Evolutionary conservation across 2,329 filamentous ascomycete species (phyloP).

Genomic region (Apiospora rasikravindrae): DNA sequence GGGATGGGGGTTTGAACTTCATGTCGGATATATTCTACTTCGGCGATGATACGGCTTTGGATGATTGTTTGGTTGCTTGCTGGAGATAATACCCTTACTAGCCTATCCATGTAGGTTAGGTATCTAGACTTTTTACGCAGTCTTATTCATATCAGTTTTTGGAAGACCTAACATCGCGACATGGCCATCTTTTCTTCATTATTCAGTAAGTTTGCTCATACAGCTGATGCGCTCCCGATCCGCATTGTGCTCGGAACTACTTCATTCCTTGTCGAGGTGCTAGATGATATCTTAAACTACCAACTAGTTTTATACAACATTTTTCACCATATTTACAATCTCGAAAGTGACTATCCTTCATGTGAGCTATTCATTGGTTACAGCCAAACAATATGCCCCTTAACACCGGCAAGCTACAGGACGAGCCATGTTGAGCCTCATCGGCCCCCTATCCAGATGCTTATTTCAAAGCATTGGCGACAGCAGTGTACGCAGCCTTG

Average conservation of each 20-base stretch:
- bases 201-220: neutral
- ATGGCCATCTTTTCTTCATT: neutral
- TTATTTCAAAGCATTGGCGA: conserved; percentile 45
- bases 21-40: neutral
- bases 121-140: neutral
- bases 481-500: conserved; percentile 57
- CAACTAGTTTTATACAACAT: neutral
- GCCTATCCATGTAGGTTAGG: neutral
- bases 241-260: neutral
- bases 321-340: neutral
- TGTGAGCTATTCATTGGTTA: neutral
- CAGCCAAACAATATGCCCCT: too few relatives aligned
- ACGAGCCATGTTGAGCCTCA: neutral
- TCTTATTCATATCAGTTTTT: neutral
- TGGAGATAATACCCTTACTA: conserved; percentile 12
- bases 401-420: neutral
- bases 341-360: neutral
- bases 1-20: neutral
- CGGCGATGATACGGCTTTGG: neutral
- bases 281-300: neutral
- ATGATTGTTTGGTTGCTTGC: neutral
- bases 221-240: neutral
- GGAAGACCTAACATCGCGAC: too few relatives aligned
- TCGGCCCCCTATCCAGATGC: neutral
- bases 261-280: neutral